phyloP scores from a whole-genome alignment of 2,329 filamentous ascomycete genomes.

The Hirsutella rhossiliensis region DNA sequence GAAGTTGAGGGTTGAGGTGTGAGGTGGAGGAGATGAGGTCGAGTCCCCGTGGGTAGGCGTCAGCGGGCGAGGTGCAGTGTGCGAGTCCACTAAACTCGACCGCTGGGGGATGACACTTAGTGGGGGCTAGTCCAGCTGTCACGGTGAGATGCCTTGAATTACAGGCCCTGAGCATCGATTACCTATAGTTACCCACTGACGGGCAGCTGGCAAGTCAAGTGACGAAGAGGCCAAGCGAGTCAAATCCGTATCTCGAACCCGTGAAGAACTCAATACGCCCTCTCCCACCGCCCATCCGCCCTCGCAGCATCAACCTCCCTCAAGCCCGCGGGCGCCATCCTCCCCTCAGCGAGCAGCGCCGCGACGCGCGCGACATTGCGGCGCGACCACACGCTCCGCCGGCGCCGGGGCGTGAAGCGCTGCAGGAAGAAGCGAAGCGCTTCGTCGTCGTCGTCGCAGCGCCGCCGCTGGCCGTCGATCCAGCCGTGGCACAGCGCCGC shows the following conservation, averaged over 20 bases:
- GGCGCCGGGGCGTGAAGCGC: constrained; percentile 45
- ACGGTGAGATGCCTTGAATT: too few relatives aligned
- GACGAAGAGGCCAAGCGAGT: too few relatives aligned
- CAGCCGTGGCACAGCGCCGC: constrained; percentile 48
- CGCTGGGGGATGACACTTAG: too few relatives aligned
- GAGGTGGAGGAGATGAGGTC: neutral
- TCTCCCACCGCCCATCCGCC: constrained; percentile 44
- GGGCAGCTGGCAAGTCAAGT: too few relatives aligned
- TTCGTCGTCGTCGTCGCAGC: constrained; percentile 20
- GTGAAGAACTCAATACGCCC: constrained; percentile 40
- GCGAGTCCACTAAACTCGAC: too few relatives aligned
- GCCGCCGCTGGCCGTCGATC: constrained; percentile 45
- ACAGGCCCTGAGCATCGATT: too few relatives aligned
- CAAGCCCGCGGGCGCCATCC: constrained; percentile 35
- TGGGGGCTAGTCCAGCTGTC: too few relatives aligned
- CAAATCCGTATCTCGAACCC: too few relatives aligned
- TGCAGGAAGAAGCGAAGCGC: constrained; percentile 32
- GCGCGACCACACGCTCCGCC: constrained; percentile 44
- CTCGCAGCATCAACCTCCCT: constrained; percentile 41
- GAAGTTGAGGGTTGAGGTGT: neutral
- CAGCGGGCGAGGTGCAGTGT: too few relatives aligned
- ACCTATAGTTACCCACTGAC: too few relatives aligned
- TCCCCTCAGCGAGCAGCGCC: constrained; percentile 27
- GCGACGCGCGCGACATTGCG: constrained; percentile 43
- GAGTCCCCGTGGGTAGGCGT: too few relatives aligned